phyloP scores from a whole-genome alignment of 345 rosid genomes.

The Syzygium aqueum region DNA sequence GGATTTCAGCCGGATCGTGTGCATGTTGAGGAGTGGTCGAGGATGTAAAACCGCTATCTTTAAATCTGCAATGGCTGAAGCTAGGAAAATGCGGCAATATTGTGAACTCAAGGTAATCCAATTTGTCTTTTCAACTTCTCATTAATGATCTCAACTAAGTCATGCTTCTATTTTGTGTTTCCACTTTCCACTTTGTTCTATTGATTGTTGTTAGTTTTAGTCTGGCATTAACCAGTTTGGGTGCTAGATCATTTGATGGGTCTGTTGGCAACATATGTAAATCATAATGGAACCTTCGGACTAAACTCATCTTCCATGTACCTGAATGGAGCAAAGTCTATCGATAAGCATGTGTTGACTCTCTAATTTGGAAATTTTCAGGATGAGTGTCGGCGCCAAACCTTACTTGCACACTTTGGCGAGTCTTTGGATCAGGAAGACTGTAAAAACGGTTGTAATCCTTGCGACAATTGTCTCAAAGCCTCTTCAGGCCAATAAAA shows the following conservation, averaged over 20 bases:
- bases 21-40: constrained; percentile 82
- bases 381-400: constrained; percentile 76
- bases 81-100: constrained; percentile 81
- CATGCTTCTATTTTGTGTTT: neutral
- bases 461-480: constrained; percentile 82
- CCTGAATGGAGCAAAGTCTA: neutral
- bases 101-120: constrained; percentile 73
- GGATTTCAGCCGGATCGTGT: constrained; percentile 89
- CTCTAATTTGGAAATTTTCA: constrained; percentile 8
- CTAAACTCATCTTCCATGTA: neutral
- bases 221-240: neutral
- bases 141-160: neutral
- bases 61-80: constrained; percentile 74
- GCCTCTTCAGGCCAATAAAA: constrained; percentile 1
- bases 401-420: constrained; percentile 73
- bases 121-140: neutral
- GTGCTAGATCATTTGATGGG: neutral
- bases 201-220: neutral
- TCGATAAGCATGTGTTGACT: neutral
- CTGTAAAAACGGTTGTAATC: constrained; percentile 59
- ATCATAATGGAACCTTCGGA: neutral
- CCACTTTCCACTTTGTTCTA: neutral
- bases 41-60: constrained; percentile 58
- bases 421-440: constrained; percentile 45
- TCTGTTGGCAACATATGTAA: neutral